These are phyloP conservation scores for Clathrospora elynae DNA, from an alignment of 2,329 filamentous ascomycete species.

Conservation along the genomic window DNA sequence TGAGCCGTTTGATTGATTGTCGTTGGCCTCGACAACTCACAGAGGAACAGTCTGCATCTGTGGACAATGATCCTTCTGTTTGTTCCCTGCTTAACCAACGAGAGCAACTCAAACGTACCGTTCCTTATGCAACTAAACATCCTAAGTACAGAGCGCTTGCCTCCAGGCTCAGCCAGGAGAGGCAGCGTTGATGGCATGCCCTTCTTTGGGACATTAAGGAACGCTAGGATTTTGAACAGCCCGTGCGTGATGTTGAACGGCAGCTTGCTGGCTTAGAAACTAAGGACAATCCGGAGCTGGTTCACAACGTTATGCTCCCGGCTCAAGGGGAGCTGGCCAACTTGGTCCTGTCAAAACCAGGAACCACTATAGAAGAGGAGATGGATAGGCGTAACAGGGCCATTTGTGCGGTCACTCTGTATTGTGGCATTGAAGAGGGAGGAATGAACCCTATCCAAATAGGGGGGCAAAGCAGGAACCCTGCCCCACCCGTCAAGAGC, in stretches of 20 bases:
- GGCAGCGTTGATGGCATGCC: conserved; percentile 7
- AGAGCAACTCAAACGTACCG: conserved; percentile 18
- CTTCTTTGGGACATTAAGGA: conserved; percentile 4
- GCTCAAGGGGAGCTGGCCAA: conserved; percentile 12
- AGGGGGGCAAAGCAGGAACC: conserved; percentile 2
- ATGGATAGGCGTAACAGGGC: conserved; percentile 4
- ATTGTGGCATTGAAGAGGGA: conserved; percentile 18
- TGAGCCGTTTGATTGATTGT: conserved; percentile 23
- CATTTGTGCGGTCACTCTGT: conserved; percentile 11
- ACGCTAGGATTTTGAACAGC: conserved; percentile 15
- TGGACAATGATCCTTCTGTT: conserved; percentile 20
- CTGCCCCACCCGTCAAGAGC: conserved; percentile 8
- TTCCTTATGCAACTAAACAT: conserved; percentile 19
- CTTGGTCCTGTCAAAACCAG: conserved; percentile 3
- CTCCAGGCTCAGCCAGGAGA: conserved; percentile 18
- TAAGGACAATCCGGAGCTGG: conserved; percentile 10
- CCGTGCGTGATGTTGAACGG: conserved; percentile 20
- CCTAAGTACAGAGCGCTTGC: conserved; percentile 21
- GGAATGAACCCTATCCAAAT: conserved; percentile 5
- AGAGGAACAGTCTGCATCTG: conserved; percentile 18
- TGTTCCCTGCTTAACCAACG: conserved; percentile 12
- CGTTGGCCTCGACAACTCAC: conserved; percentile 19
- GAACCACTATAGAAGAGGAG: conserved; percentile 12
- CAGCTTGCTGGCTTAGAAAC: conserved; percentile 21
- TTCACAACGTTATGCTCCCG: conserved; percentile 7